Base-by-base conservation (phyloP, 495 filamentous ascomycete genomes). In the Penicillium maclennaniae region DNA sequence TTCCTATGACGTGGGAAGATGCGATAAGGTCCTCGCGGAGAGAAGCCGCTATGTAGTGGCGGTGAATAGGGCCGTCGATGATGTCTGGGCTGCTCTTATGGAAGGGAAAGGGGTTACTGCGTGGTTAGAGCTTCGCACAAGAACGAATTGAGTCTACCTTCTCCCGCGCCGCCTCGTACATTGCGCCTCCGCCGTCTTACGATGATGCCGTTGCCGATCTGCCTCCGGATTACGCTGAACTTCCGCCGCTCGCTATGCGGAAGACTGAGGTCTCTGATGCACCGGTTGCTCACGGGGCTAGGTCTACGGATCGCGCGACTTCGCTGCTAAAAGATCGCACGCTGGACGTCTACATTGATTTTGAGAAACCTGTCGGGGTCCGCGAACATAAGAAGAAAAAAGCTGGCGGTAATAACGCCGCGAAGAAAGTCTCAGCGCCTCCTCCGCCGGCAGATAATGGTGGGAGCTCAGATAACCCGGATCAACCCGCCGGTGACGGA, bases 361-460 rank as follows among this genome's bases (percentile, higher is more conserved):
- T 83, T 42, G 81, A 83, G 49, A 78, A 75, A 27, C 59, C 70
- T 7, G 64, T 70, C 34, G 75, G 68, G n/a, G 65, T 77, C 19
- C 76, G 78, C 0, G 80, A 80, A 55, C 75, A 72, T 40, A 72
- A 65, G 21, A 67, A 70, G 66, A 76, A 74, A 17, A 75, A 72
- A n/a, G 51, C 43, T 26, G 9, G 9, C 31, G 10, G 23, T 23
- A 23, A 23, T 23, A 23, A 10, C 10, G 51, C 43, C 36, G 73
- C 73, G 53, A 72, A 75, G 34, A 70, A 74, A 26, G 55, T 56
- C 5, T 45, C 59, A 10, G 45, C 62, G 40, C 55, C 61, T 9
- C 61, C 63, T 20, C 37, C 59, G 5, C 58, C 67, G 16, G 42
- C 61, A 6, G 54, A 59, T 27, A 57, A 39, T 12, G 59, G 61